Base-by-base conservation (phyloP, 1,139 yeast genomes). In the Nadsonia commutata region DNA sequence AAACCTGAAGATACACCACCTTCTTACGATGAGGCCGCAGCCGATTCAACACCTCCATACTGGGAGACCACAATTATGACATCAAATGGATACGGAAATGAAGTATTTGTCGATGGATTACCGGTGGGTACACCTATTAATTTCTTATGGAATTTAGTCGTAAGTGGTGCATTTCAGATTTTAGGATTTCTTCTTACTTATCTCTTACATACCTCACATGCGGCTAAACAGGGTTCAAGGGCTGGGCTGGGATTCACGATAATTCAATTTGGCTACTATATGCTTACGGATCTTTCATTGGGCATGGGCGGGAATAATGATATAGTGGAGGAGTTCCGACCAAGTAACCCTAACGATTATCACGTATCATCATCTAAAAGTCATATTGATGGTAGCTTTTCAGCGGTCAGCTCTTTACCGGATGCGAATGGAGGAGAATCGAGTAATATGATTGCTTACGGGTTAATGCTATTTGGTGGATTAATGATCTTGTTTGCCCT, bases 41-140 rank as follows among this genome's bases (percentile, higher is more conserved):
- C 90, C 2, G 99, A 90, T 60, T 76, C 94, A 19, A 77, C 94
- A 0, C 99, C 99, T 0, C 95, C 95, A 39, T 93, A 93, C 60
- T 93, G 96, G 94, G 98, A 93, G 59, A 76, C 86, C 16, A 78
- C 94, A 1, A 79, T 88, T 44, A 73, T 86, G 57, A 76, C 94
- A 1, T 85, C 88, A 17, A 27, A 13, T 11, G 85, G 86, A 47
- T 54, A 59, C 51, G 82, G 80, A 45, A 96, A 90, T 58, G 97
- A 88, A 59, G 80, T 90, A 37, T 85, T 85, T 60, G 88, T 93
- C 37, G 95, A 90, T 52, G 97, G 97, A 0, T 67, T 93, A 50
- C 97, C 98, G 0, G 97, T 88, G n/a, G 99, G 98, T 1, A 82
- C 83, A 54, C 61, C 83, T 21, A 78, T 94, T 40, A 85, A 84